Conservation (phyloP, 139 green algal genomes). For the Chlamydomonas incerta region DNA sequence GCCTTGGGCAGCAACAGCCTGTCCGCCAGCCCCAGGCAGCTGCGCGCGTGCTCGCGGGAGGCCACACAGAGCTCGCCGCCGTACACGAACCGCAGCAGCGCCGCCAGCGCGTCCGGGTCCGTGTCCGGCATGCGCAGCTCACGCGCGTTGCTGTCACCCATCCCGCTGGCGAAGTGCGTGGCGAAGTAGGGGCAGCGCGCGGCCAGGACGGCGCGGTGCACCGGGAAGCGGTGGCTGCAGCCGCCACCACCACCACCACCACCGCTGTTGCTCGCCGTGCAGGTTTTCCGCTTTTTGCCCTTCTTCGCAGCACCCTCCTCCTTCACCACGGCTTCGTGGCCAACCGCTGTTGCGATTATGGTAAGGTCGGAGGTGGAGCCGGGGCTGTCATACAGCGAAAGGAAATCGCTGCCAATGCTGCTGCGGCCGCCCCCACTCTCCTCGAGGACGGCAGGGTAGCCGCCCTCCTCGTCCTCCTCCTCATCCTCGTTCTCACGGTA, state of each 20-base stretch:
- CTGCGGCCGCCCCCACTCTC: too few species aligned
- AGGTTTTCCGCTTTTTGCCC: too few species aligned
- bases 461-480: too few species aligned
- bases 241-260: too few species aligned
- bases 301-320: too few species aligned
- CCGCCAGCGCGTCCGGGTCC: not conserved
- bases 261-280: too few species aligned
- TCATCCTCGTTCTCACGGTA: too few species aligned
- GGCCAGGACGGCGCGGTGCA: conserved; percentile 1
- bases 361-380: not conserved
- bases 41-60: not conserved
- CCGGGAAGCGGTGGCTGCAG: not conserved
- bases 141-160: not conserved
- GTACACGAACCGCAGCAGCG: not conserved
- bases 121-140: not conserved
- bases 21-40: not conserved
- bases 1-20: not conserved
- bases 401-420: not conserved
- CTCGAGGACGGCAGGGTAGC: too few species aligned
- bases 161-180: not conserved
- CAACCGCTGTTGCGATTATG: not conserved
- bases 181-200: not conserved
- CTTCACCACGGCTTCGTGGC: too few species aligned
- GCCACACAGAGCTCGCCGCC: not conserved
- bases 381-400: not conserved